Evolutionary conservation across 139 green algal species (phyloP), one percentile per base, ranked within the genome.

Genomic region (Pleodorina starrii): DNA sequence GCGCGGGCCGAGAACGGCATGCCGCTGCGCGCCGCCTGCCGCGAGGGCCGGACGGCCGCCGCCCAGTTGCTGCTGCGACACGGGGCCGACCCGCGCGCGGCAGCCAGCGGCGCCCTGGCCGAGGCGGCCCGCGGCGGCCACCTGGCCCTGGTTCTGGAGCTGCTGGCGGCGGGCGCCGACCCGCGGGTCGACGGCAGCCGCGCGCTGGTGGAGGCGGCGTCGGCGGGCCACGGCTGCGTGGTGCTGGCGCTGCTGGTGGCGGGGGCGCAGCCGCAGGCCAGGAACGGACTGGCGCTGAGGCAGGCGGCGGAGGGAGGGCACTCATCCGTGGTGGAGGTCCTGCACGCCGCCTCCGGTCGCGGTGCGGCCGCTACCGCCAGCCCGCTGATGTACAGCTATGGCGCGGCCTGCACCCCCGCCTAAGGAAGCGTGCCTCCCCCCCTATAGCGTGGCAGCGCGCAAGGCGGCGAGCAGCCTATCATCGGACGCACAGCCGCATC

Each of bases 1-100:
- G 66, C 82, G 23, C 63, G 82, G 14, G 66, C 82, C 0, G 82
- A 88, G 82, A 88, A 79, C 82, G 66, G 82, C 44, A 51, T n/a
- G 32, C 35, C 82, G n/a, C 68, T 88, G 32, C 82, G 66, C 35
- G 63, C 82, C 66, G 82, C 82, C 19, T 76, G 57, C 44, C 35
- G 32, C 14, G 66, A 51, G 21, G 82, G 82, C 9, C 44, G 74
- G 7, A 25, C 68, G 32, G n/a, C 42, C 0, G 82, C 82, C 5
- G 82, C 35, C 23, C n/a, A 46, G 32, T 43, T 88, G 66, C 82
- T 88, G 46, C 68, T 88, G 44, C 1, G 21, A 19, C 32, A 42
- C 44, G 82, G 82, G 11, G 82, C 82, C 5, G 82, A 88, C 60
- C 63, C 66, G n/a, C 82, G 82, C 19, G 60, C 46, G 3, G 82